A percentile compares a stretch with the other conserved stretches of the same genome.
Conservation (phyloP, 1,284 basidiomycete species). For the Moesziomyces sp. region DNA sequence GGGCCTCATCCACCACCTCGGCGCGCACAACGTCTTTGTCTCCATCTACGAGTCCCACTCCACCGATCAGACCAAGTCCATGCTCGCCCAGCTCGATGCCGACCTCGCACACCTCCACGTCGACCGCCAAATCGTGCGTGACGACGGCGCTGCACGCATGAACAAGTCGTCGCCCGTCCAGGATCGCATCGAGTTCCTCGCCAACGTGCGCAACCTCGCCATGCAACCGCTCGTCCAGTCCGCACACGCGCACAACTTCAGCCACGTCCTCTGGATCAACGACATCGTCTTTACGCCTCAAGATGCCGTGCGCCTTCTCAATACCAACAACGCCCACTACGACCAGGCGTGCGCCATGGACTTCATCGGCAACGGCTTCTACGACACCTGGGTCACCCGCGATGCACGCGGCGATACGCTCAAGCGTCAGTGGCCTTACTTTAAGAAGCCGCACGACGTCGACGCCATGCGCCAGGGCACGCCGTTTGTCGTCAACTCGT, state of each 20-base stretch:
- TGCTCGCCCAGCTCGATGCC: conserved; percentile 69
- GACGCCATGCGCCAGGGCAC: conserved; percentile 64
- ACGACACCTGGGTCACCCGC: conserved; percentile 69
- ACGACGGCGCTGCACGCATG: conserved; percentile 43
- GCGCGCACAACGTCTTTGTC: conserved; percentile 72
- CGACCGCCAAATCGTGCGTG: conserved; percentile 37
- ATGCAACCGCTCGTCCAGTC: conserved; percentile 41
- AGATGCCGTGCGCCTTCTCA: conserved; percentile 70
- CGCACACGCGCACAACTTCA: conserved; percentile 17
- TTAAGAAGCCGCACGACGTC: conserved; percentile 69
- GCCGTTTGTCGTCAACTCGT: conserved; percentile 72
- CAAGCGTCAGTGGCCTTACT: conserved; percentile 73
- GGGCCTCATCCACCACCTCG: conserved; percentile 66
- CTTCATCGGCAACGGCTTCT: conserved; percentile 70
- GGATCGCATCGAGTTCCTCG: conserved; percentile 48
- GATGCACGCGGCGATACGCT: conserved; percentile 64
- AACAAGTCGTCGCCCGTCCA: conserved; percentile 25
- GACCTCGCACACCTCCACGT: conserved; percentile 62
- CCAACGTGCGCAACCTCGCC: conserved; percentile 53
- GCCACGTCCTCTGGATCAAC: conserved; percentile 59
- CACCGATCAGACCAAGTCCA: conserved; percentile 69
- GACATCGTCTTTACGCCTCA: conserved; percentile 46
- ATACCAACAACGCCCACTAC: conserved; percentile 71
- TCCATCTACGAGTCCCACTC: conserved; percentile 75
- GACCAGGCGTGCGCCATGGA: conserved; percentile 75